Percentiles rank a stretch among this genome's conserved stretches.
These are phyloP conservation scores for Nevesoporus exiguus DNA, from an alignment of 768 basidiomycete genomes.

Conservation along the genomic window DNA sequence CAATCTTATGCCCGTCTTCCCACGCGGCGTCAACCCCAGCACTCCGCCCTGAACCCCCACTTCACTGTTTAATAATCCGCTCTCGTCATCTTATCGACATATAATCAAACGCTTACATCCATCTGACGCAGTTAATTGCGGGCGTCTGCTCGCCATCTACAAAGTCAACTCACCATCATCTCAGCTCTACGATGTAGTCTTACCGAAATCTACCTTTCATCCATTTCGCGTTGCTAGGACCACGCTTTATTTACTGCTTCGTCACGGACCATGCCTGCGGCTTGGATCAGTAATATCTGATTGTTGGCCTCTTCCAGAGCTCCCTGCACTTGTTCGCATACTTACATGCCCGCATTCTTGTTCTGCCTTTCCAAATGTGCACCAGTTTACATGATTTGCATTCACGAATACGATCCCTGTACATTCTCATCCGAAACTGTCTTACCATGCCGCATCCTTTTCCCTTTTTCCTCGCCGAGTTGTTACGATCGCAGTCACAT, in stretches of 20 bases:
- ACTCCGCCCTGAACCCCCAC: constrained; percentile 10
- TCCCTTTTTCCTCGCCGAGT: not conserved
- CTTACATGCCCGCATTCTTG: constrained; percentile 26
- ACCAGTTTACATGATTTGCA: constrained; percentile 19
- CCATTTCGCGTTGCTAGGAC: constrained; percentile 17
- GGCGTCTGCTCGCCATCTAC: constrained; percentile 19
- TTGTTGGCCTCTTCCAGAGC: constrained; percentile 6
- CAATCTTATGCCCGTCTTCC: constrained; percentile 61
- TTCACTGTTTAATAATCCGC: constrained; percentile 4
- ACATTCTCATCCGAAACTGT: constrained; percentile 12
- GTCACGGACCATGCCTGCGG: constrained; percentile 31
- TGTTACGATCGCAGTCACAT: not conserved
- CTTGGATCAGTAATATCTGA: constrained; percentile 27
- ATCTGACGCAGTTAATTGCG: constrained; percentile 32
- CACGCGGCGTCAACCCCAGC: constrained; percentile 22
- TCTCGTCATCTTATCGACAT: constrained; percentile 26
- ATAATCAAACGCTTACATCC: constrained; percentile 27
- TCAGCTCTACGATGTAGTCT: constrained; percentile 29
- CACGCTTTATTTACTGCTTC: constrained; percentile 15
- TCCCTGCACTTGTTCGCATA: constrained; percentile 17
- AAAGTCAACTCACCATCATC: constrained; percentile 22
- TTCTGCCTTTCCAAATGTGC: constrained; percentile 14
- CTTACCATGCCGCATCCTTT: constrained; percentile 5
- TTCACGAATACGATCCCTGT: constrained; percentile 15
- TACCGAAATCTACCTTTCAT: constrained; percentile 23